Evolutionary conservation across 2,329 filamentous ascomycete genomes (phyloP).

Genomic region (Pseudogymnoascus sp.): DNA sequence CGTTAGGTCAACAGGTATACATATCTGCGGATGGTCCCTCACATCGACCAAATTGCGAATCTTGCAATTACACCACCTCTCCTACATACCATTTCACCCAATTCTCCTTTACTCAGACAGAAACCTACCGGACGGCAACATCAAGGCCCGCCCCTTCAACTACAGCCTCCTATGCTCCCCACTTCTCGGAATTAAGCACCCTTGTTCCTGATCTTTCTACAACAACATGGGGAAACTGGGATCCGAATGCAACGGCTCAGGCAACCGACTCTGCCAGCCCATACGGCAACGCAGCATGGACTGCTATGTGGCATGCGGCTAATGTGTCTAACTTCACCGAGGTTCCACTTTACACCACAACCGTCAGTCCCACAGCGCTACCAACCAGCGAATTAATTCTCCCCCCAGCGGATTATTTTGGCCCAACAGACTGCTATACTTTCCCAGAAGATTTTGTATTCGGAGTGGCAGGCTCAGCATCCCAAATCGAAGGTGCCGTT

Average conservation of each 20-base stretch:
- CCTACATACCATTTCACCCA: conserved; percentile 25
- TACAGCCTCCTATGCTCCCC: conserved; percentile 26
- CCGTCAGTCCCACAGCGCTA: conserved; percentile 45
- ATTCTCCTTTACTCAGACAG: conserved; percentile 31
- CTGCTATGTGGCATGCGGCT: conserved; percentile 29
- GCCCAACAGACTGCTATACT: conserved; percentile 38
- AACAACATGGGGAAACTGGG: conserved; percentile 35
- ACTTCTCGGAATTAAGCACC: conserved; percentile 28
- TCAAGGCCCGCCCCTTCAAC: conserved; percentile 27
- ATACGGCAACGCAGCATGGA: conserved; percentile 33
- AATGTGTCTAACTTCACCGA: conserved; percentile 29
- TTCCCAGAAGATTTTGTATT: conserved; percentile 41
- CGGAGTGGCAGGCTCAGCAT: conserved; percentile 39
- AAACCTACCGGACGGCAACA: conserved; percentile 32
- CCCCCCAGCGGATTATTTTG: conserved; percentile 44
- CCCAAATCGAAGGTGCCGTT: conserved; percentile 37
- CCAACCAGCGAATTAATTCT: conserved; percentile 45
- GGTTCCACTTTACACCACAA: conserved; percentile 36
- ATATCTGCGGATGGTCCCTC: conserved; percentile 25
- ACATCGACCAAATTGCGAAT: conserved; percentile 25
- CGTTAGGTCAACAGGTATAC: conserved; percentile 28
- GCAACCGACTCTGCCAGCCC: conserved; percentile 29
- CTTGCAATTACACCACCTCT: conserved; percentile 17
- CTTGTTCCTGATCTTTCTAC: conserved; percentile 30
- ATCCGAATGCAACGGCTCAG: conserved; percentile 27